Evolutionary conservation across 2,329 filamentous ascomycete genomes (phyloP).

Genomic region (Cadophora sp.): DNA sequence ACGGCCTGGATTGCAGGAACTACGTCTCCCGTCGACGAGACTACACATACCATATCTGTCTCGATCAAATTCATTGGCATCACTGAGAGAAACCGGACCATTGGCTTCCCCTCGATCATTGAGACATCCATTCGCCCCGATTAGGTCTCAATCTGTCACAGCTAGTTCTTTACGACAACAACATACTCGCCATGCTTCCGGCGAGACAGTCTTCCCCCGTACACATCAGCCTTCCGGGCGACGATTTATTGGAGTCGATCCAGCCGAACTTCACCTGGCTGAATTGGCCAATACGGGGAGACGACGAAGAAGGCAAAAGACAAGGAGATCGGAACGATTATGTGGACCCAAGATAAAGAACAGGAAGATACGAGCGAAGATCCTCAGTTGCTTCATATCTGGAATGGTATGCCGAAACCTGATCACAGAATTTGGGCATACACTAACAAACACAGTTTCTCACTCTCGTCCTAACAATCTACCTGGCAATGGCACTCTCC

Average conservation of each 20-base stretch:
- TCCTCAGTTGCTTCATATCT: conserved; percentile 68
- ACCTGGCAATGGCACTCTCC: conserved; percentile 75
- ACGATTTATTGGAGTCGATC: conserved; percentile 52
- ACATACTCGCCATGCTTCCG: conserved; percentile 21
- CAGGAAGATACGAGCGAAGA: conserved; percentile 58
- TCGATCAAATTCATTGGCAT: conserved; percentile 49
- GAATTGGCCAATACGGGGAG: conserved; percentile 52
- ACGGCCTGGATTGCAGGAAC: conserved; percentile 46
- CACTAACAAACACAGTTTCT: conserved; percentile 37
- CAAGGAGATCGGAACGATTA: conserved; percentile 31
- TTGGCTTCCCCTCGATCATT: conserved; percentile 27
- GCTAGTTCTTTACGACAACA: conserved; percentile 25
- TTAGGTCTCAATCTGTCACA: conserved; percentile 31
- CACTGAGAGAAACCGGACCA: conserved; percentile 43
- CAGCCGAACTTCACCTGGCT: conserved; percentile 56
- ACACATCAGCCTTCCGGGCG: conserved; percentile 30
- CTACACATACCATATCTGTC: conserved; percentile 51
- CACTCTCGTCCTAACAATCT: conserved; percentile 39
- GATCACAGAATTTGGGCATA: not conserved
- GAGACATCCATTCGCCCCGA: conserved; percentile 29
- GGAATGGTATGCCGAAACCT: conserved; percentile 48
- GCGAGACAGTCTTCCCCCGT: conserved; percentile 29
- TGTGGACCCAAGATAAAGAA: conserved; percentile 61
- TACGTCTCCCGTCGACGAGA: conserved; percentile 48
- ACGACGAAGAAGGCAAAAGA: conserved; percentile 46